Conservation (phyloP, 2,329 filamentous ascomycete species). For the Fusarium redolens region DNA sequence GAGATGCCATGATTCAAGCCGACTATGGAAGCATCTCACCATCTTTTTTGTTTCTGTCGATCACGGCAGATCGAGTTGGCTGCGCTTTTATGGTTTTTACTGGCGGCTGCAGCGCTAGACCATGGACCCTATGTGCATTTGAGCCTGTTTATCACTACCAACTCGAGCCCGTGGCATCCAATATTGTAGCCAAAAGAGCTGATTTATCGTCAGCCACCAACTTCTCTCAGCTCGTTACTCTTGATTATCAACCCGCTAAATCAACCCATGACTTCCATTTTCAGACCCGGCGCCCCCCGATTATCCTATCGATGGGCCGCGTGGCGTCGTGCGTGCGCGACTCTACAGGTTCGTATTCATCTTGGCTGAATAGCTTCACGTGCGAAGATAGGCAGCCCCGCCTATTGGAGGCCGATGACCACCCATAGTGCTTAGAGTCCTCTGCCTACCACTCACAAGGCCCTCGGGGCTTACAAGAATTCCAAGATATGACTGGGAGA, state of each 20-base stretch:
- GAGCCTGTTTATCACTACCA: slow-evolving; percentile 38
- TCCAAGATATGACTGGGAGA: slow-evolving; percentile 39
- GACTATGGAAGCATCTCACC: slow-evolving; percentile 9
- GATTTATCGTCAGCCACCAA: slow-evolving; percentile 37
- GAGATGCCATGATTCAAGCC: not conserved
- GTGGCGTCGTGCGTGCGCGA: slow-evolving; percentile 38
- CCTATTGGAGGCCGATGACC: slow-evolving; percentile 42
- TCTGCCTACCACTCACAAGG: slow-evolving; percentile 34
- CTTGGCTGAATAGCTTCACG: slow-evolving; percentile 40
- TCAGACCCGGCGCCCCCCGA: slow-evolving; percentile 32
- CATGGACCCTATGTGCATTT: slow-evolving; percentile 34
- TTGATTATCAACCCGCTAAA: slow-evolving; percentile 29
- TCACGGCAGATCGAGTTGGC: slow-evolving; percentile 14
- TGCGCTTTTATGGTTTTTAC: slow-evolving; percentile 20
- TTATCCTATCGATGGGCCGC: slow-evolving; percentile 33
- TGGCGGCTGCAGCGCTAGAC: slow-evolving; percentile 37
- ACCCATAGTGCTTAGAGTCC: slow-evolving; percentile 24
- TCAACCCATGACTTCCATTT: slow-evolving; percentile 44
- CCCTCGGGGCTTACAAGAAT: slow-evolving; percentile 30
- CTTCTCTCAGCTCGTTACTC: slow-evolving; percentile 38
- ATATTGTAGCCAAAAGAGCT: slow-evolving; percentile 6
- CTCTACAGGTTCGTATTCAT: slow-evolving; percentile 35
- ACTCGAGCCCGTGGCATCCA: slow-evolving; percentile 25
- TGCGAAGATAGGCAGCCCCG: slow-evolving; percentile 38
- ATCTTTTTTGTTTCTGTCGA: slow-evolving; percentile 13